These are phyloP conservation scores for Ustilago esculenta DNA, from an alignment of 1,284 basidiomycete species.

Conservation along the genomic window DNA sequence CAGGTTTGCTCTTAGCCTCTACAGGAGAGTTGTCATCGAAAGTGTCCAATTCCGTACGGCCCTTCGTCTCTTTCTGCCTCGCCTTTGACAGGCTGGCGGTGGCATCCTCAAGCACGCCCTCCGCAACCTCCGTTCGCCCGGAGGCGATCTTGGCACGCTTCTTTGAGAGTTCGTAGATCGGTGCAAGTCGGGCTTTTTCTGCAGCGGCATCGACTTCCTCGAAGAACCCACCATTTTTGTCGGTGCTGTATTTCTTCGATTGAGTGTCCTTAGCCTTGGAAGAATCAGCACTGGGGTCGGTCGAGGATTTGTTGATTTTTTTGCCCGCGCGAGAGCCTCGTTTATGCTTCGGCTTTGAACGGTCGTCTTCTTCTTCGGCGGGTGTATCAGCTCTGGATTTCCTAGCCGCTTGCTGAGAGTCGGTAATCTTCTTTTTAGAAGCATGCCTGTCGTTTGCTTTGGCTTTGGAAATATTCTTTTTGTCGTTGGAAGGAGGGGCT, in stretches of 20 bases:
- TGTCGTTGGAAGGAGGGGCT: constrained; percentile 3
- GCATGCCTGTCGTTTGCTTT: neutral
- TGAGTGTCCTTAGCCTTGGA: constrained; percentile 2
- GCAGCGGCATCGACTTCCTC: constrained; percentile 36
- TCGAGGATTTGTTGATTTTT: constrained; percentile 21
- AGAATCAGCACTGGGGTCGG: neutral
- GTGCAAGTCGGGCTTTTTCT: constrained; percentile 31
- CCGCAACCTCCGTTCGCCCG: constrained; percentile 34
- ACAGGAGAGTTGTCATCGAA: constrained; percentile 14
- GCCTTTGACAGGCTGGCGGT: constrained; percentile 19
- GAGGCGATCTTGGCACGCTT: constrained; percentile 38
- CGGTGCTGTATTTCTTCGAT: constrained; percentile 1
- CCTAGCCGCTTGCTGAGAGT: too few species aligned
- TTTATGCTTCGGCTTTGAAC: constrained; percentile 27
- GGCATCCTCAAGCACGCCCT: constrained; percentile 40
- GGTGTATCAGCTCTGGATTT: too few species aligned
- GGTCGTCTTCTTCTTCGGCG: constrained; percentile 9
- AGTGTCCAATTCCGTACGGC: constrained; percentile 17
- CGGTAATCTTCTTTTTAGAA: neutral
- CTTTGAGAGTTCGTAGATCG: constrained; percentile 38
- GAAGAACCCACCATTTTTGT: constrained; percentile 18
- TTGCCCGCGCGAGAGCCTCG: constrained; percentile 35
- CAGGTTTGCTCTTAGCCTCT: neutral
- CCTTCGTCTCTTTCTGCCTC: constrained; percentile 18
- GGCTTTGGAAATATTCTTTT: constrained; percentile 5